Conservation (phyloP, 1,284 basidiomycete species). For the Meripilus lineatus region DNA sequence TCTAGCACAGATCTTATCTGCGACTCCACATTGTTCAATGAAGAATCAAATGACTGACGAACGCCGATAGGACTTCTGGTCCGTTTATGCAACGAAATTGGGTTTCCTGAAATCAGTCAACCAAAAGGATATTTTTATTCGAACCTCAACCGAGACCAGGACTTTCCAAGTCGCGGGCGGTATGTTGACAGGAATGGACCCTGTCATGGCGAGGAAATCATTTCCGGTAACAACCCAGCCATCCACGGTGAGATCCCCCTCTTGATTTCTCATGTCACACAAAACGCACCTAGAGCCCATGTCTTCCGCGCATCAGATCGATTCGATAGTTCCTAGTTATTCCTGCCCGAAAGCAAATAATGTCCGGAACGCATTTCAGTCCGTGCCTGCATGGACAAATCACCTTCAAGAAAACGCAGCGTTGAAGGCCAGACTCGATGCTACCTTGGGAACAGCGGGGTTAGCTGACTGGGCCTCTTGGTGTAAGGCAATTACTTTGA, state of each 20-base stretch:
- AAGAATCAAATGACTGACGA: background rate
- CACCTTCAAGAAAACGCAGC: slow-evolving; percentile 39
- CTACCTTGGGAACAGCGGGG: slow-evolving; percentile 40
- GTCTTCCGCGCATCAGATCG: slow-evolving; percentile 36
- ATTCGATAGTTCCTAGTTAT: slow-evolving; percentile 47
- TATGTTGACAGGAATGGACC: slow-evolving; percentile 47
- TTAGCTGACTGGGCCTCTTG: slow-evolving; percentile 42
- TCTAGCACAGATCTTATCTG: background rate
- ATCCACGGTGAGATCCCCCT: slow-evolving; percentile 6
- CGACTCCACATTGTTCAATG: background rate
- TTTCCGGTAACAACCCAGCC: slow-evolving; percentile 44
- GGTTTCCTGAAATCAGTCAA: slow-evolving; percentile 38
- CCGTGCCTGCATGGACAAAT: slow-evolving; percentile 44
- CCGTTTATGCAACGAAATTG: slow-evolving; percentile 39
- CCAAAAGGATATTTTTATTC: slow-evolving; percentile 36
- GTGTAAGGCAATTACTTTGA: slow-evolving; percentile 19
- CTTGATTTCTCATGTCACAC: background rate
- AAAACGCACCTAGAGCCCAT: too few species aligned
- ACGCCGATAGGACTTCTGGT: slow-evolving; percentile 49
- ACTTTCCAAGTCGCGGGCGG: slow-evolving; percentile 50
- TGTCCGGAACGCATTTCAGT: slow-evolving; percentile 40
- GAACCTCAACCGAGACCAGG: slow-evolving; percentile 41
- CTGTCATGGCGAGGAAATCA: slow-evolving; percentile 24
- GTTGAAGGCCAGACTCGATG: slow-evolving; percentile 37
- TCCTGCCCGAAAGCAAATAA: slow-evolving; percentile 40